Base-by-base conservation (phyloP, 495 filamentous ascomycete species). In the Trichoderma parareesei region DNA sequence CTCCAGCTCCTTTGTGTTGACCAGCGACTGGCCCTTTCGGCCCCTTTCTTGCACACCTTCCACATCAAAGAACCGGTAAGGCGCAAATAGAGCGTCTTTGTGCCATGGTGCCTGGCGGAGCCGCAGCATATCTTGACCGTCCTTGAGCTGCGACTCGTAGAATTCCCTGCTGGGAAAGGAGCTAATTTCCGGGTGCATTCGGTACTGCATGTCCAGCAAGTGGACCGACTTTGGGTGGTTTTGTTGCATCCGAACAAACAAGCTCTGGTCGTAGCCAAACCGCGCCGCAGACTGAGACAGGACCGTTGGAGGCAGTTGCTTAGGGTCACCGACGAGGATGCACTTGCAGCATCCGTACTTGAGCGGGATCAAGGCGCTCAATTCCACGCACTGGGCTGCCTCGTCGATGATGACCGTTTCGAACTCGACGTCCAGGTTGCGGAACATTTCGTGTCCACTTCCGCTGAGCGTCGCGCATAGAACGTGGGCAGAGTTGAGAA, bases 401-500 rank as follows among this genome's bases (percentile, higher is more conserved):
- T 98, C 94, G 70, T 98, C 94, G 70, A 98, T 96, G 70, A 98
- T 89, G 67, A 98, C 94, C 0, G 94, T 97, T 75, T 98, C 94
- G 67, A 98, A 98, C 73, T 98, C 94, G 62, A 98, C 91, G 69
- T 90, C 93, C 61, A 98, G 76, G 68, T 87, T 88, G 75, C 92
- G 92, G 78, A 98, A 96, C 88, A 98, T 97, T 61, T 98, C 95
- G 69, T 98, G 95, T 16, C 94, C 94, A 75, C 89, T 93, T 63
- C 93, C 94, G 72, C 91, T 96, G 63, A 98, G 86, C 0, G 94
- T 98, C 33, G 94, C 90, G 73, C 94, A 98, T 49, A 98, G 88
- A 38, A 98, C 88, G 75, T 98, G 89, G 11, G 94, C 90, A 33
- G 87, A 85, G 68, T 96, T 87, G 49, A 98, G 85, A 61, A 98